Evolutionary conservation across 306 rosid genomes (phyloP).

Genomic region (Echinosophora koreensis): DNA sequence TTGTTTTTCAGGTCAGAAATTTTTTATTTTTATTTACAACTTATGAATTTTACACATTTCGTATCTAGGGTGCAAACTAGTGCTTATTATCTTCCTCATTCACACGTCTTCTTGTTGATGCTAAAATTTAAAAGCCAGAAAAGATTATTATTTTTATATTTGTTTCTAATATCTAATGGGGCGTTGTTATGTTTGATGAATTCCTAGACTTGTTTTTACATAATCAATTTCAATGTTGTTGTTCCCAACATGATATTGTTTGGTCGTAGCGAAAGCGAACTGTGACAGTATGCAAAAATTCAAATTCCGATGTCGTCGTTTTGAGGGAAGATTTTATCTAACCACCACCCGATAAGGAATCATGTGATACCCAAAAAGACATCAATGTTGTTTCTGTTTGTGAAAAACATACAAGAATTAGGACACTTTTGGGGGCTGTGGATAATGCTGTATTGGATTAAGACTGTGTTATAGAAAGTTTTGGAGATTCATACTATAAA

Average conservation of each 20-base stretch:
- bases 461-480: neutral
- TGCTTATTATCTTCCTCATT: neutral
- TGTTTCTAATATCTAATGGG: neutral
- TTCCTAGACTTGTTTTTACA: conserved; percentile 8
- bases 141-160: neutral
- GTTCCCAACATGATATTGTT: too few relatives aligned
- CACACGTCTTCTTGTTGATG: neutral
- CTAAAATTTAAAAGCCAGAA: neutral
- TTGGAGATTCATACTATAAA: neutral
- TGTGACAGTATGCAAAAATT: too few relatives aligned
- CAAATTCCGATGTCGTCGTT: too few relatives aligned
- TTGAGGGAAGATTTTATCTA: too few relatives aligned
- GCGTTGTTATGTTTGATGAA: conserved; percentile 2
- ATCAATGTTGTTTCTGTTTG: conserved; percentile 1
- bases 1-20: neutral
- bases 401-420: neutral
- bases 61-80: neutral
- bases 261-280: neutral
- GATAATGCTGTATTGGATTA: neutral
- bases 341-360: neutral
- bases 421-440: neutral
- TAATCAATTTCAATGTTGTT: neutral
- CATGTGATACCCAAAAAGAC: too few relatives aligned
- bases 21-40: too few relatives aligned
- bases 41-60: neutral